Evolutionary conservation across 371 early-diverging fungal species (phyloP).

Genomic region (Actinomortierella ambigua): DNA sequence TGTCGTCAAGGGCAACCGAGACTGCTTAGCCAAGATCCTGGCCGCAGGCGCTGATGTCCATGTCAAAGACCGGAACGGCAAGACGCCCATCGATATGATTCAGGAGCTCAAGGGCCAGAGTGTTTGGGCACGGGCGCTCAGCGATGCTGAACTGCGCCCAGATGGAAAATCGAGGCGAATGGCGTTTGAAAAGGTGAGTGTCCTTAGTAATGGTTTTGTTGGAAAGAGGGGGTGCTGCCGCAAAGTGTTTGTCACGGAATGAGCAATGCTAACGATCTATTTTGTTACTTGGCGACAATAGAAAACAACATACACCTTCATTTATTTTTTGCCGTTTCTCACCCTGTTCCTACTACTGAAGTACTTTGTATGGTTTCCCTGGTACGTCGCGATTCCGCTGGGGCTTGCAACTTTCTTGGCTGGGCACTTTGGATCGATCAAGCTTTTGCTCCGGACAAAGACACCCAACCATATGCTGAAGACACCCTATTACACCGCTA

Average conservation of each 20-base stretch:
- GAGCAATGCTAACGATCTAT: too few species aligned
- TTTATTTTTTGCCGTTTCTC: conserved; percentile 76
- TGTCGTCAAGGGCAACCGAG: conserved; percentile 67
- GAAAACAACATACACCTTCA: conserved; percentile 63
- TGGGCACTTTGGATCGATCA: conserved; percentile 66
- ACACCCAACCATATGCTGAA: conserved; percentile 63
- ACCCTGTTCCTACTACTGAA: conserved; percentile 61
- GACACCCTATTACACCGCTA: conserved; percentile 84
- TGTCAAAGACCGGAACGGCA: conserved; percentile 67
- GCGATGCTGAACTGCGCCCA: conserved; percentile 57
- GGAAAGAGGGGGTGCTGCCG: too few species aligned
- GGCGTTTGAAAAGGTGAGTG: conserved; percentile 45
- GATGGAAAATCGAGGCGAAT: conserved; percentile 31
- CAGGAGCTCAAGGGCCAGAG: conserved; percentile 37
- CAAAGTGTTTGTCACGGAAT: too few species aligned
- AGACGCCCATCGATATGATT: conserved; percentile 71
- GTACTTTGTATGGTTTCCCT: conserved; percentile 67
- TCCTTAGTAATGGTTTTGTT: background rate
- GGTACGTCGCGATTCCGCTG: conserved; percentile 79
- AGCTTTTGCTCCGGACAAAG: conserved; percentile 61
- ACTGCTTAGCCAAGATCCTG: conserved; percentile 61
- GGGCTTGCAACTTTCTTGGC: conserved; percentile 54
- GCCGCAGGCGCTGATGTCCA: conserved; percentile 67
- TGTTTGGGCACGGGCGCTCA: conserved; percentile 66
- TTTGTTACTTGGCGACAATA: conserved; percentile 15